Evolutionary conservation across 495 filamentous ascomycete genomes (phyloP).

Genomic region (Pyrenopolyporus hunteri): DNA sequence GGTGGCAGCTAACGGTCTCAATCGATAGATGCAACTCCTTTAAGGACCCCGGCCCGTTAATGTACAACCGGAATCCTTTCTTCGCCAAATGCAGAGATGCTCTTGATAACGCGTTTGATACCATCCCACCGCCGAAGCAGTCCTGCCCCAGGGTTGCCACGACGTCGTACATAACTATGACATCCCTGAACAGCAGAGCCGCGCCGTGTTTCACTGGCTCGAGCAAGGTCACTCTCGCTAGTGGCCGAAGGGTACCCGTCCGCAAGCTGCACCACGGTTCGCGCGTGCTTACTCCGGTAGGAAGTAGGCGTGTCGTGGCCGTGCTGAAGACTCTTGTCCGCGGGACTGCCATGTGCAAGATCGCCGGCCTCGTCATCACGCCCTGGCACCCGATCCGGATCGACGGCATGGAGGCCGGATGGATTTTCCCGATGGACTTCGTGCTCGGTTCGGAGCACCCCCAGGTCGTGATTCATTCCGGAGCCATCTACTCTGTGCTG

Average conservation of each 20-base stretch:
- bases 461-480: slow-evolving; percentile 42
- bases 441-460: slow-evolving; percentile 8
- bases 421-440: slow-evolving; percentile 47
- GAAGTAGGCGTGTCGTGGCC: slow-evolving; percentile 41
- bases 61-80: slow-evolving; percentile 48
- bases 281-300: slow-evolving; percentile 47
- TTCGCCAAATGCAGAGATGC: slow-evolving; percentile 47
- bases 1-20: not conserved
- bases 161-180: slow-evolving; percentile 38
- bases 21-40: slow-evolving; percentile 49
- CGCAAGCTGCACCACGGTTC: slow-evolving; percentile 40
- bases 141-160: slow-evolving; percentile 14
- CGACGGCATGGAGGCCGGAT: slow-evolving; percentile 16
- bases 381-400: slow-evolving; percentile 51
- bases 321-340: slow-evolving; percentile 47
- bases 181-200: slow-evolving; percentile 30
- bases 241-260: slow-evolving; percentile 31
- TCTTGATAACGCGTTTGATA: slow-evolving; percentile 48
- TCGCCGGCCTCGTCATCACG: slow-evolving; percentile 42
- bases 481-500: slow-evolving; percentile 51
- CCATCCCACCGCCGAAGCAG: slow-evolving; percentile 48
- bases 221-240: slow-evolving; percentile 41
- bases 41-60: slow-evolving; percentile 53
- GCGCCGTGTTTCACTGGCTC: slow-evolving; percentile 49
- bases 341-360: slow-evolving; percentile 28